Evolutionary conservation across 768 basidiomycete genomes (phyloP).

Genomic region (Leccinum fibrillosum): DNA sequence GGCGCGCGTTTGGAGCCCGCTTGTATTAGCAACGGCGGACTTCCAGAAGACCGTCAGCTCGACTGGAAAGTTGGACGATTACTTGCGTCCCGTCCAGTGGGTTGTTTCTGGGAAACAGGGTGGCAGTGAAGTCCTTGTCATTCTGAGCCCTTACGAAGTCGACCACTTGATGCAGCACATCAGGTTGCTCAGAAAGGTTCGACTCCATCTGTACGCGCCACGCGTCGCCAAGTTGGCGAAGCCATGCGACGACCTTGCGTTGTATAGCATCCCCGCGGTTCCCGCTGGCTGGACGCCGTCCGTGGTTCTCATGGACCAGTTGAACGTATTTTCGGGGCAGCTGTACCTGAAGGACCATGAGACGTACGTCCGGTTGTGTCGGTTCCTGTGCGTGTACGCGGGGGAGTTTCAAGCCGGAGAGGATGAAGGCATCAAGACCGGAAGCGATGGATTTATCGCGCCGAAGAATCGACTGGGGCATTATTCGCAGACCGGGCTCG

Average conservation of each 20-base stretch:
- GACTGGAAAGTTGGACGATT: conserved; percentile 5
- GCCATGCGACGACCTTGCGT: conserved; percentile 20
- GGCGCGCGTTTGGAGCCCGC: conserved; percentile 16
- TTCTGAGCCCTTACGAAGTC: conserved; percentile 43
- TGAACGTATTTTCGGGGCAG: neutral
- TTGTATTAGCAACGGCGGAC: conserved; percentile 15
- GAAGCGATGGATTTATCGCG: conserved; percentile 10
- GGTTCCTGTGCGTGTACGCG: neutral
- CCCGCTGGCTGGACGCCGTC: neutral
- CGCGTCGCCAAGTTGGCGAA: conserved; percentile 33
- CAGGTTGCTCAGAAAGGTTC: conserved; percentile 28
- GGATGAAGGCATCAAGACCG: neutral
- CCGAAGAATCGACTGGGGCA: neutral
- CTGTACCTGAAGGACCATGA: conserved; percentile 7
- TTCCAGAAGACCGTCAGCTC: conserved; percentile 13
- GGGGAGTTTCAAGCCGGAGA: neutral
- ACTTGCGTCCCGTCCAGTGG: conserved; percentile 31
- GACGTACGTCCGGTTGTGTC: conserved; percentile 17
- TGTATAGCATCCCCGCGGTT: neutral
- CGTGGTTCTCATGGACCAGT: neutral
- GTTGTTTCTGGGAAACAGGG: conserved; percentile 14
- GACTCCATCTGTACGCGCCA: conserved; percentile 44
- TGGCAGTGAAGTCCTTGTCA: conserved; percentile 23
- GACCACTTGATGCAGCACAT: conserved; percentile 37
- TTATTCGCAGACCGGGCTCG: neutral